Evolutionary conservation across 345 rosid species (phyloP).

Genomic region (Punica granatum): DNA sequence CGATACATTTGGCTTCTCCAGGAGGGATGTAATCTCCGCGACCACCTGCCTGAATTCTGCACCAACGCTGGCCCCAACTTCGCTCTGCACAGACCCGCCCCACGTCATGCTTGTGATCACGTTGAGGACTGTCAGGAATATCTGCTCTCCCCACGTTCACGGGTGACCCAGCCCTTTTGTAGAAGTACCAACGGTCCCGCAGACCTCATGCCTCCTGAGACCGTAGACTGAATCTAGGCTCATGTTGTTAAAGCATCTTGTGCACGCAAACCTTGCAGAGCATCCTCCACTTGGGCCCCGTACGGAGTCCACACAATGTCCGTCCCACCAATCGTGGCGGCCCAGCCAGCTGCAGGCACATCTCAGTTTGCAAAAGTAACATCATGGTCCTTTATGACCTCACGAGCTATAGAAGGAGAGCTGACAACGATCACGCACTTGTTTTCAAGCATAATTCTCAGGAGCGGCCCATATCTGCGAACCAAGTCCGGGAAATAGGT

Average conservation of each 20-base stretch:
- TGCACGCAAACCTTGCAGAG: conserved; percentile 28
- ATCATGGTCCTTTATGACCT: conserved; percentile 38
- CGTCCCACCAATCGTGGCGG: conserved; percentile 21
- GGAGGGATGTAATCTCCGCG: conserved; percentile 17
- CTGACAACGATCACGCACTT: conserved; percentile 29
- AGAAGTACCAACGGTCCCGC: conserved; percentile 18
- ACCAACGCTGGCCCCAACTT: conserved; percentile 20
- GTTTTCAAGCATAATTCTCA: conserved; percentile 29
- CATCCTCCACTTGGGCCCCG: conserved; percentile 36
- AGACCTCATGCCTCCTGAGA: conserved; percentile 25
- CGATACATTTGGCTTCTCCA: conserved; percentile 40
- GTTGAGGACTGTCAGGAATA: conserved; percentile 29
- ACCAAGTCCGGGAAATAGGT: conserved; percentile 28
- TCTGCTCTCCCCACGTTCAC: conserved; percentile 30
- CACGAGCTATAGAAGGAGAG: conserved; percentile 29
- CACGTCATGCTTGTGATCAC: conserved; percentile 37
- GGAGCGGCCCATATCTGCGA: conserved; percentile 30
- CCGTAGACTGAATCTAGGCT: conserved; percentile 24
- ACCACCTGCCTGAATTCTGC: conserved; percentile 26
- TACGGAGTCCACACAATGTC: conserved; percentile 27
- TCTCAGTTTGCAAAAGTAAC: conserved; percentile 37
- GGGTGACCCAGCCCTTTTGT: conserved; percentile 17
- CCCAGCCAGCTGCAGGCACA: conserved; percentile 16
- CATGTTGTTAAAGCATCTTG: conserved; percentile 22
- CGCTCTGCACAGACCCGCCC: conserved; percentile 35